Conservation (phyloP, 345 rosid species). For the Populus alba region DNA sequence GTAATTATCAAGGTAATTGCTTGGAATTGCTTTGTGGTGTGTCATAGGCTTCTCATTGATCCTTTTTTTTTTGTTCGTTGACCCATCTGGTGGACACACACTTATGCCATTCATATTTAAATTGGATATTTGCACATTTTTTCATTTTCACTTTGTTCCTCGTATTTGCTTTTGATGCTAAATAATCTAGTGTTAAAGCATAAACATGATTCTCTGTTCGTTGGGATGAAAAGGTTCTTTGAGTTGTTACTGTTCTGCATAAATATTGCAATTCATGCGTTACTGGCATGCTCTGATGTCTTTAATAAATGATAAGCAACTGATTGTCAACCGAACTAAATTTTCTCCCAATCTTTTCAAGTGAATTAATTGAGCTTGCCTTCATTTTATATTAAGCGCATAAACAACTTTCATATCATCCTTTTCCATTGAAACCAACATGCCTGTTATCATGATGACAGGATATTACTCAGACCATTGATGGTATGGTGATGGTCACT, state of each 20-base stretch:
- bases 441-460: constrained; percentile 26
- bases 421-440: neutral
- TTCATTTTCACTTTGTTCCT: neutral
- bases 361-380: neutral
- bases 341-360: neutral
- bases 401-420: neutral
- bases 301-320: neutral
- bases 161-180: neutral
- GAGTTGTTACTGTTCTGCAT: neutral
- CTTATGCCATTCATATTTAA: neutral
- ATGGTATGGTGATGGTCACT: constrained; percentile 67
- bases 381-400: neutral
- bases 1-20: constrained; percentile 83
- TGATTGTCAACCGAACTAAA: neutral
- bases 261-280: neutral
- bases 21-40: neutral
- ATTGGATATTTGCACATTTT: neutral
- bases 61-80: neutral
- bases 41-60: neutral
- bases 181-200: neutral
- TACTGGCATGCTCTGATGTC: neutral
- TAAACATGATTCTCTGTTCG: neutral
- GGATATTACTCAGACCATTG: constrained; percentile 68
- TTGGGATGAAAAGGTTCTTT: neutral
- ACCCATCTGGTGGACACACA: neutral